Evolutionary conservation across 768 basidiomycete species (phyloP).

Genomic region (Plicaturopsis crispa): DNA sequence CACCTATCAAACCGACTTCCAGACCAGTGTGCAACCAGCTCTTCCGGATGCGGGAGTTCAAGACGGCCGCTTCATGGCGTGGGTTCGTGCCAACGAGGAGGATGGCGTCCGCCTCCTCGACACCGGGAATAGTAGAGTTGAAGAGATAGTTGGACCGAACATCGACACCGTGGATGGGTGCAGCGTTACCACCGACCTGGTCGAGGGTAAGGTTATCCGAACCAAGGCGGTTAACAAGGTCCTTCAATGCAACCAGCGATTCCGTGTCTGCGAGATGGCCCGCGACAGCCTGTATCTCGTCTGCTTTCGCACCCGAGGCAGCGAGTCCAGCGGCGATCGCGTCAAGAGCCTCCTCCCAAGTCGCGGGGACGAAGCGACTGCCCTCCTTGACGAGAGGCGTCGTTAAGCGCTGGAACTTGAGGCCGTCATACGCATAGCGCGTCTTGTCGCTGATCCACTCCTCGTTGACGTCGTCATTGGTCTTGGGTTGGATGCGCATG

Average conservation of each 20-base stretch:
- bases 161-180: slow-evolving; percentile 78
- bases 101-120: slow-evolving; percentile 88
- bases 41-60: slow-evolving; percentile 96
- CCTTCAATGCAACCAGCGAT: slow-evolving; percentile 87
- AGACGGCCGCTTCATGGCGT: slow-evolving; percentile 91
- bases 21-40: slow-evolving; percentile 84
- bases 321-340: slow-evolving; percentile 74
- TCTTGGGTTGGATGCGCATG: slow-evolving; percentile 94
- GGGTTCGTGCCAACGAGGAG: slow-evolving; percentile 96
- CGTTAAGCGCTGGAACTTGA: slow-evolving; percentile 92
- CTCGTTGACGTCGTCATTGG: slow-evolving; percentile 98
- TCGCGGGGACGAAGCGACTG: slow-evolving; percentile 84
- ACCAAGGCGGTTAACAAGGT: slow-evolving; percentile 85
- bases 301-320: slow-evolving; percentile 72
- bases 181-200: slow-evolving; percentile 53
- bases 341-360: slow-evolving; percentile 86
- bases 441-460: slow-evolving; percentile 99
- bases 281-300: slow-evolving; percentile 94
- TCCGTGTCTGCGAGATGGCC: slow-evolving; percentile 94
- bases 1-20: slow-evolving; percentile 86
- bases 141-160: slow-evolving; percentile 95
- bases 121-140: slow-evolving; percentile 85
- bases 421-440: slow-evolving; percentile 91
- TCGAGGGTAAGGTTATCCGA: slow-evolving; percentile 92
- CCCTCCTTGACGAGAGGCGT: slow-evolving; percentile 85